Evolutionary conservation across 768 basidiomycete genomes (phyloP), one percentile per base, ranked within the genome.

Genomic region (Termitomyces eurrhizus): DNA sequence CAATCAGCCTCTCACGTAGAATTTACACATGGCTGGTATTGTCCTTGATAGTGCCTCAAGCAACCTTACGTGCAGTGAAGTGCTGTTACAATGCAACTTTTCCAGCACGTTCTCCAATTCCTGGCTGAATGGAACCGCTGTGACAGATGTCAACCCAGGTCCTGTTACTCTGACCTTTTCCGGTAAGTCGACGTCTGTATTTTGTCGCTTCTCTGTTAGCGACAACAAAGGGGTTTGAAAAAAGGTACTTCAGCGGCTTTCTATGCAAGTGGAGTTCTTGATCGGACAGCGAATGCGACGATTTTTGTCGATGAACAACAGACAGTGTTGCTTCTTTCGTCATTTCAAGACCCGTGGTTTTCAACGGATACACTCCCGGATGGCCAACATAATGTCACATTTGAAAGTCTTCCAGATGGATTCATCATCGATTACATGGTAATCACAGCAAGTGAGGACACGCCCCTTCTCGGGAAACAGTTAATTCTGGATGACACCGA

Each of bases 401-500:
- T 48, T 16, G 14, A 26, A 24, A 48, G 26, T 13, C 46, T 48
- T 24, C 11, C 46, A 29, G 14, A 16, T 7, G 46, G 46, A 48
- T 48, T 48, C 46, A 16, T 48, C 13, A 29, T 32, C 6, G 50
- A 52, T 35, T 52, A 52, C 36, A 52, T 52, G 32, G 11, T 35
- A 9, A 37, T 52, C 2, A 36, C 51, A 36, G n/a, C 51, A 36
- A 21, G n/a, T 3, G 4, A 36, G 9, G n/a, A 36, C 7, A 36
- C 51, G 6, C 14, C 11, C 33, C 36, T 36, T 33, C 12, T 21
- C 13, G 51, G 51, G 35, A 13, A 36, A 24, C 51, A 52, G 11
- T 37, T 52, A 35, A 52, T 52, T 52, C n/a, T 52, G n/a, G 51
- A 52, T 35, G 51, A 36, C 29, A 52, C n/a, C 33, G n/a, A 52